These are phyloP conservation scores for Cyberlindnera misumaiensis DNA, from an alignment of 805 yeast genomes.

Conservation along the genomic window DNA sequence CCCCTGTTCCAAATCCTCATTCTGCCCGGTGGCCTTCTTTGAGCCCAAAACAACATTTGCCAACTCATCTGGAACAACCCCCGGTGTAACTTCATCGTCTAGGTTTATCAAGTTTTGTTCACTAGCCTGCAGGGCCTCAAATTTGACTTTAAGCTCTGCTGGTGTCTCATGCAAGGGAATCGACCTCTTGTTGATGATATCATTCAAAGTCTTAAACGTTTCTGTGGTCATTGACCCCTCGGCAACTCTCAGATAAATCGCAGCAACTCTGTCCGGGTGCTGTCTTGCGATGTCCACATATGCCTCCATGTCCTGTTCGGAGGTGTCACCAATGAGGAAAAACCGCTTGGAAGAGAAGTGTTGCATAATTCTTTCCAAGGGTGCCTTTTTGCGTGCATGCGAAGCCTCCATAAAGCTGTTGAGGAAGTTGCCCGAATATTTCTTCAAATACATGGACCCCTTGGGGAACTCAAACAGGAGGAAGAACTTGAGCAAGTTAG, in stretches of 20 bases:
- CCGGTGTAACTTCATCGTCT: constrained; percentile 16
- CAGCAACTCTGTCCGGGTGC: constrained; percentile 59
- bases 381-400: constrained; percentile 66
- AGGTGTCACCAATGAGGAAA: constrained; percentile 88
- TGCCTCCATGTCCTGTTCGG: constrained; percentile 92
- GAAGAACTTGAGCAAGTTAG: constrained; percentile 41
- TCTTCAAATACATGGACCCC: constrained; percentile 84
- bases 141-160: constrained; percentile 15
- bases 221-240: constrained; percentile 56
- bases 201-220: constrained; percentile 20
- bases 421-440: constrained; percentile 74
- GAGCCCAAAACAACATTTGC: constrained; percentile 10
- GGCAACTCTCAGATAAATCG: constrained; percentile 78
- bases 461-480: constrained; percentile 51
- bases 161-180: constrained; percentile 20
- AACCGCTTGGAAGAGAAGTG: constrained; percentile 79
- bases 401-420: constrained; percentile 84
- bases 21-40: constrained; percentile 7
- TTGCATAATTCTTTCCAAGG: constrained; percentile 52
- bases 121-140: constrained; percentile 21
- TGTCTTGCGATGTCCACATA: constrained; percentile 61
- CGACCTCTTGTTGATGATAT: constrained; percentile 18
- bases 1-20: constrained; percentile 23
- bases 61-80: constrained; percentile 17
- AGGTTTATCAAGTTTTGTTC: constrained; percentile 24